Base-by-base conservation (phyloP, 108 stramenopile species). In the Epithemia pelagica region DNA sequence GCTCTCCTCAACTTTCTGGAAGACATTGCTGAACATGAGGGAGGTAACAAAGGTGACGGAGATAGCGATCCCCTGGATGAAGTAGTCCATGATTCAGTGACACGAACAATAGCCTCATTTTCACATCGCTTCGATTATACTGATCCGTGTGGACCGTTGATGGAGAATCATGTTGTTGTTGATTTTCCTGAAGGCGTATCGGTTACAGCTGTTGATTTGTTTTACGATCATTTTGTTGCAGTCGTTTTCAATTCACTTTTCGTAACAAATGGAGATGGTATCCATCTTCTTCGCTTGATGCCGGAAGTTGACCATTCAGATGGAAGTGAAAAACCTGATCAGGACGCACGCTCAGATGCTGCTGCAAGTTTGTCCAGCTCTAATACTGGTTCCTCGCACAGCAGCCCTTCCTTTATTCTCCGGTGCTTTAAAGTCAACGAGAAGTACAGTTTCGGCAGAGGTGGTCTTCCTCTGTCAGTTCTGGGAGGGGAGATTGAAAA, bases 1-100 rank as follows among this genome's bases (percentile, higher is more conserved):
- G 85, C 85, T 0, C 61, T 74, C n/a, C 56, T 74, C 8, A 73
- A 81, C 60, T 88, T 81, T 64, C 46, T 81, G 20, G 74, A 79
- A 30, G 76, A 77, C 66, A 74, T 79, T 10, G 69, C 55, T 62
- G 37, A 15, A 46, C 10, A 46, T 5, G 37, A 46, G 10, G 37
- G 37, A 15, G 37, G 30, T 10, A 1, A 51, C 51, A 19, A 52
- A 23, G 57, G 54, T 15, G 37, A 46, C 10, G 37, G 15, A 10
- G 37, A 46, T 5, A 15, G 15, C 5, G 26, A 57, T 57, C 7
- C 21, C 3, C 7, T 57, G 3, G 56, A 5, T 61, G 61, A 7
- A 10, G 7, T 76, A 7, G 25, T 82, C 25, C 59, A 58, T 7
- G 70, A 75, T 62, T 76, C 81, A 19, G 81, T 78, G n/a, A 75